phyloP scores from a whole-genome alignment of 2,329 filamentous ascomycete genomes.

The Byssoonygena ceratinophila region DNA sequence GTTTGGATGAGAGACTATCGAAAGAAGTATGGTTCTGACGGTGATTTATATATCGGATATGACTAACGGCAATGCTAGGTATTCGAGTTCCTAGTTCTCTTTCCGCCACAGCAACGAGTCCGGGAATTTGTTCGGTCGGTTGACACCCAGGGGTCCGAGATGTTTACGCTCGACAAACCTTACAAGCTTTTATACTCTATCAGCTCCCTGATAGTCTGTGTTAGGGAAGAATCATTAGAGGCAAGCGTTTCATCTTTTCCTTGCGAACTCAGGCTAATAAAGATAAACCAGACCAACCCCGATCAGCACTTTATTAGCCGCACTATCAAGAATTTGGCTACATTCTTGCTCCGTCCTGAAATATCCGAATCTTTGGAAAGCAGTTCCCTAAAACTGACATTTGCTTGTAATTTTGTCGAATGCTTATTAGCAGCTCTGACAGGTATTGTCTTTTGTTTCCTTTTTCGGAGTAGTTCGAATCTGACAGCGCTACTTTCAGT shows the following conservation, averaged over 20 bases:
- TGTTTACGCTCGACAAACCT: conserved; percentile 59
- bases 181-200: conserved; percentile 66
- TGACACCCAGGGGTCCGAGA: conserved; percentile 44
- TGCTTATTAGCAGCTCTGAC: conserved; percentile 47
- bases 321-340: conserved; percentile 46
- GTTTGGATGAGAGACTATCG: conserved; percentile 59
- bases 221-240: conserved; percentile 40
- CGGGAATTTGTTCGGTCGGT: conserved; percentile 49
- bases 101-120: conserved; percentile 57
- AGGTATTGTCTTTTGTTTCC: conserved; percentile 32
- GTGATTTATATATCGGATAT: background rate
- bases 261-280: background rate
- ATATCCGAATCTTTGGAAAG: conserved; percentile 40
- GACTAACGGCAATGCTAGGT: conserved; percentile 38
- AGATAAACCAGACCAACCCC: conserved; percentile 21
- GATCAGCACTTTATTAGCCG: conserved; percentile 33
- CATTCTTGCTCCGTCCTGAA: conserved; percentile 50
- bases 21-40: conserved; percentile 46
- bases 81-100: conserved; percentile 57
- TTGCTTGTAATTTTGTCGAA: conserved; percentile 48
- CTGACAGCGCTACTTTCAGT: conserved; percentile 14
- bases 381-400: conserved; percentile 39
- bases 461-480: background rate
- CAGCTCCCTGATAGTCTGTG: conserved; percentile 54
- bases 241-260: conserved; percentile 14